Evolutionary conservation across 2,329 filamentous ascomycete genomes (phyloP).

Genomic region (Reticulascus tulasneorum): DNA sequence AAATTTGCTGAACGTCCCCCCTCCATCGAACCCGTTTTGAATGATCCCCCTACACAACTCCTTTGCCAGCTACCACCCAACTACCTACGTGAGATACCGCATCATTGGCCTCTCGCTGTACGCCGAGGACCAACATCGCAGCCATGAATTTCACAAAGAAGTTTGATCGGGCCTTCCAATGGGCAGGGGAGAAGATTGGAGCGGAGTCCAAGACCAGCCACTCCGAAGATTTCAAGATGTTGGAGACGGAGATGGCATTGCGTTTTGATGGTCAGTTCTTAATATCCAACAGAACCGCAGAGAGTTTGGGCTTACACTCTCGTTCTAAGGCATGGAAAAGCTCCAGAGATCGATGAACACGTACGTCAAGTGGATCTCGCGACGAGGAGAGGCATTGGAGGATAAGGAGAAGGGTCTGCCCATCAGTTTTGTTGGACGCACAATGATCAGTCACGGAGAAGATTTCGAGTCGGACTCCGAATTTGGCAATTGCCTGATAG

Average conservation of each 20-base stretch:
- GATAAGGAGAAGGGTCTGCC: conserved; percentile 86
- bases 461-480: conserved; percentile 90
- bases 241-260: conserved; percentile 87
- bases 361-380: conserved; percentile 85
- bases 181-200: conserved; percentile 96
- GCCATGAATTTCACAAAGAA: conserved; percentile 69
- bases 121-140: conserved; percentile 3
- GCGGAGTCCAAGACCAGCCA: conserved; percentile 81
- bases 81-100: background rate
- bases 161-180: conserved; percentile 94
- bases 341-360: conserved; percentile 80
- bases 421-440: conserved; percentile 72
- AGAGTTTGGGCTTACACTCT: conserved; percentile 5
- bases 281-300: background rate
- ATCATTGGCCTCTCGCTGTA: no score
- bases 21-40: no score
- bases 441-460: conserved; percentile 85
- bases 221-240: conserved; percentile 83
- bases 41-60: no score
- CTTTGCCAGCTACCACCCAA: background rate
- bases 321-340: conserved; percentile 76
- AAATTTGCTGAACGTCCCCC: no score
- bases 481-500: conserved; percentile 79
- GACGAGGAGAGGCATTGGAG: conserved; percentile 72
- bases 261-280: conserved; percentile 72